Evolutionary conservation across 2,329 filamentous ascomycete species (phyloP), one percentile per base, ranked within the genome.

Genomic region (Diplodia mutila): DNA sequence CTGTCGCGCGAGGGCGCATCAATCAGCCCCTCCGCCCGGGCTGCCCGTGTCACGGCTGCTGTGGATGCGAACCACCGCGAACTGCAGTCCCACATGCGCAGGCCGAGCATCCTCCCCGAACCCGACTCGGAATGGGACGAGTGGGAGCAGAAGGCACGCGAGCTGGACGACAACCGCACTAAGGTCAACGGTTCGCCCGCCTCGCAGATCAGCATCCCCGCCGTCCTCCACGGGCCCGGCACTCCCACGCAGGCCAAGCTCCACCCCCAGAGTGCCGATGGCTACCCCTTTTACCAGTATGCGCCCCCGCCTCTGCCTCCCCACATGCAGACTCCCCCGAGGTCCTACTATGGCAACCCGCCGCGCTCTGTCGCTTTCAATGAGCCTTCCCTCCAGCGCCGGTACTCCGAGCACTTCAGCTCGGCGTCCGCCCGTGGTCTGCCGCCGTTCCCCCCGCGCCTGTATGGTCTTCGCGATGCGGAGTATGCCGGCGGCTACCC

Each of bases 91-190:
- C 42, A 48, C 9, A 48, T 63, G 27, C 59, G 42, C 21, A 46
- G 59, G 29, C 59, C 59, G 11, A 48, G 59, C 16, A 48, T 63
- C 18, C 34, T 63, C 12, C 59, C 59, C 46, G 59, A 63, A n/a
- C 59, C 59, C 7, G 59, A 48, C 12, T 12, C 59, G 3, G 59
- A 63, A 23, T 63, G 59, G 59, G 59, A 63, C 9, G 59, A 63
- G 21, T 63, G 59, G 59, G 59, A 63, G 59, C 59, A 63, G 29
- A 63, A 63, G 42, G 59, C 59, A 12, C 59, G 59, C 18, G 27
- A 63, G 27, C 27, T 63, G 11, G 59, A 63, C 8, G 59, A 29
- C 29, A 49, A 27, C 57, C 42, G 57, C 23, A 61, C 39, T 4
- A 49, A 63, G 27, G 59, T 63, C 6, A 46, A 48, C 59, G 59